Percentiles rank a stretch among this genome's conserved stretches.
phyloP scores from a whole-genome alignment of 495 filamentous ascomycete species.

The Daldinia vernicosa region DNA sequence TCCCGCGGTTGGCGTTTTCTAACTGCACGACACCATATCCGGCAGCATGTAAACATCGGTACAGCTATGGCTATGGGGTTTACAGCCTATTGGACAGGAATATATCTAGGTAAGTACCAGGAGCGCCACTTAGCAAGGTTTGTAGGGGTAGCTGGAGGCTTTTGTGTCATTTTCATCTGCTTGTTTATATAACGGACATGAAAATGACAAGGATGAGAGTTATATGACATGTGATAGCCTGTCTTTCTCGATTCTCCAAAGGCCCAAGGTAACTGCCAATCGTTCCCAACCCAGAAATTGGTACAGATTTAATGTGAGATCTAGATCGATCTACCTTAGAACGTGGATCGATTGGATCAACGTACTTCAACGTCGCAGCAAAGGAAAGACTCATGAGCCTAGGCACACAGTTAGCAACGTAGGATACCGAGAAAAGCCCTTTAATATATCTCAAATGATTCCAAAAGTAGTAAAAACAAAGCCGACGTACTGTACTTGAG shows the following conservation, averaged over 20 bases:
- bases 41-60: not conserved
- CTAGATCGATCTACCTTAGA: not conserved
- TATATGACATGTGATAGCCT: not conserved
- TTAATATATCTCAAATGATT: not conserved
- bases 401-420: no score
- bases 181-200: not conserved
- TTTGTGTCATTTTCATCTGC: not conserved
- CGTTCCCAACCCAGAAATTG: not conserved
- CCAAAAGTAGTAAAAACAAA: not conserved
- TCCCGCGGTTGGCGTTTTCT: not conserved
- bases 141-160: not conserved
- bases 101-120: not conserved
- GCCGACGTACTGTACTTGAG: not conserved
- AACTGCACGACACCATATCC: slow-evolving; percentile 14
- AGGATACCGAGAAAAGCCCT: no score
- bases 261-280: not conserved
- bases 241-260: not conserved
- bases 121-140: not conserved
- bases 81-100: not conserved
- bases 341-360: not conserved
- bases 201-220: not conserved
- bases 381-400: not conserved
- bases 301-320: not conserved
- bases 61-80: not conserved
- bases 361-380: not conserved